phyloP scores from a whole-genome alignment of 768 basidiomycete species.

The Austroboletus festivus region DNA sequence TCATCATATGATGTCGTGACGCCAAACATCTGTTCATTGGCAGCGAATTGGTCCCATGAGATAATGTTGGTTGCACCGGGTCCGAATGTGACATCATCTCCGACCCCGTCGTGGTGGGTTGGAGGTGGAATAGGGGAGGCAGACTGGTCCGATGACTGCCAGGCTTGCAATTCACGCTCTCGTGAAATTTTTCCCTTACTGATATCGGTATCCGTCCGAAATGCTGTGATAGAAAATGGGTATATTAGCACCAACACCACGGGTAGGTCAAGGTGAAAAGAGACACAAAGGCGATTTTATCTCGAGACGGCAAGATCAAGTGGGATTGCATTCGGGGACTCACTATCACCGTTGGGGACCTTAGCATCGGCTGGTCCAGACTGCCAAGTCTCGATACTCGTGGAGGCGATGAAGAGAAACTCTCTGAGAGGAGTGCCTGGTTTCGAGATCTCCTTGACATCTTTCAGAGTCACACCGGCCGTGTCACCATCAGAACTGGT shows the following conservation, averaged over 20 bases:
- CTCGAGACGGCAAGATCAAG: neutral
- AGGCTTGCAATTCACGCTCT: conserved; percentile 80
- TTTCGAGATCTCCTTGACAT: conserved; percentile 68
- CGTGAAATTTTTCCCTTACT: conserved; percentile 50
- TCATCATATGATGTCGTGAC: conserved; percentile 91
- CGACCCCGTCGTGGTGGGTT: conserved; percentile 29
- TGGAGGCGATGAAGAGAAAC: conserved; percentile 61
- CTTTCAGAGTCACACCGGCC: conserved; percentile 69
- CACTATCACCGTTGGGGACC: conserved; percentile 68
- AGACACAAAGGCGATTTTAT: neutral
- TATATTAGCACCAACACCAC: conserved; percentile 12
- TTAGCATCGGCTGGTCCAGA: conserved; percentile 74
- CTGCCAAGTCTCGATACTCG: conserved; percentile 70
- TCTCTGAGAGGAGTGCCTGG: conserved; percentile 72
- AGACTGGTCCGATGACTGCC: conserved; percentile 50
- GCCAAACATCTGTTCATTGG: conserved; percentile 90
- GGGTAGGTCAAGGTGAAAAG: neutral
- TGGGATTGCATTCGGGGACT: conserved; percentile 29
- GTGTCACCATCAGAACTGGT: conserved; percentile 65
- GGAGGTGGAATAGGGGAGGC: conserved; percentile 26
- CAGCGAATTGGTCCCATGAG: conserved; percentile 90
- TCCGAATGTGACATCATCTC: conserved; percentile 73
- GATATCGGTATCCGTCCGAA: conserved; percentile 83
- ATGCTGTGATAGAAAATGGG: conserved; percentile 43
- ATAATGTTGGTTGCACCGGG: conserved; percentile 40